Evolutionary conservation across 1,284 basidiomycete species (phyloP), one percentile per base, ranked within the genome.

Genomic region (Coniophora puteana): DNA sequence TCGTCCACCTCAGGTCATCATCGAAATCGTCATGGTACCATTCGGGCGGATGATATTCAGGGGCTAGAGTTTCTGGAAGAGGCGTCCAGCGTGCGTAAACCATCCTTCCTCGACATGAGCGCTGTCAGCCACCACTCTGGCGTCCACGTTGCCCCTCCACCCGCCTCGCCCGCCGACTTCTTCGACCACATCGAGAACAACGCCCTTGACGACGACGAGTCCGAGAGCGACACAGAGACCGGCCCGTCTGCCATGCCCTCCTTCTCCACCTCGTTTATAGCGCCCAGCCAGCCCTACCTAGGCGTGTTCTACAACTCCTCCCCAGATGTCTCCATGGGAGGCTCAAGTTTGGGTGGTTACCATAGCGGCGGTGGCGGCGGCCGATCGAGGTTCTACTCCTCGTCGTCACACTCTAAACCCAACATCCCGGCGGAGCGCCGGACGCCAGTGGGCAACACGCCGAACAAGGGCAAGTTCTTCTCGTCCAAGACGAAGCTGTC

Each of bases 121-220:
- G 55, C 57, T 27, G 50, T 57, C 45, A 61, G 64, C 17, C 64
- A 67, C 30, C 55, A 65, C 22, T 56, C 66, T 40, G 61, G 70
- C 8, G 65, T 69, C 36, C 67, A 74, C 36, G 76, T 74, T 28
- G 78, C 76, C 46, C 72, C 74, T n/a, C 75, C 76, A 21, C 66
- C 71, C 8, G 69, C 77, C 8, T 76, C 81, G 8, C 75, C 81
- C 0, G 74, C 78, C 21, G 76, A 76, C 31, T 88, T 88, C 67
- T 88, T 88, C 58, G 84, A 88, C 59, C 73, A 65, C 45, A 76
- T 88, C 39, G 80, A 86, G 51, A 65, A 69, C 24, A 79, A 80
- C 54, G 78, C 76, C 16, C 77, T 86, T 74, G 80, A 84, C 51
- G 80, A 83, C 44, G 47, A 49, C 20, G 61, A 63, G 34, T 59